Evolutionary conservation across 805 yeast species (phyloP).

Genomic region (Candida sonorensis): DNA sequence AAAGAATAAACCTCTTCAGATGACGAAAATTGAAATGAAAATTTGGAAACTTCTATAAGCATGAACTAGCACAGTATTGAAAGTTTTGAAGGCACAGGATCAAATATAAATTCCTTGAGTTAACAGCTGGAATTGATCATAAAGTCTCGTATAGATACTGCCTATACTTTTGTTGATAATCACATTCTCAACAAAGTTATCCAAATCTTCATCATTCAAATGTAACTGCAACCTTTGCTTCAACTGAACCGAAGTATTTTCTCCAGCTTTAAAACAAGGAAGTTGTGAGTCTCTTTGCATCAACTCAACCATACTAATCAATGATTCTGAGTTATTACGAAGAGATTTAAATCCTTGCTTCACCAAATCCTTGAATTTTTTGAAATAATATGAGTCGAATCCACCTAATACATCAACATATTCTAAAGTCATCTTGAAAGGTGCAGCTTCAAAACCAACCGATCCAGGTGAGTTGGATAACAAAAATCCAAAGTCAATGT

Average conservation of each 20-base stretch:
- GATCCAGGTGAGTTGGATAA: slow-evolving; percentile 95
- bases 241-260: slow-evolving; percentile 69
- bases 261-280: slow-evolving; percentile 90
- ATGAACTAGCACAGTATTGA: too few species aligned
- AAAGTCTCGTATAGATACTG: slow-evolving; percentile 82
- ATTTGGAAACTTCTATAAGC: too few species aligned
- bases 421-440: slow-evolving; percentile 86
- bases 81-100: slow-evolving; percentile 2
- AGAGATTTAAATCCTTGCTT: slow-evolving; percentile 70
- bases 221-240: slow-evolving; percentile 79
- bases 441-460: slow-evolving; percentile 96
- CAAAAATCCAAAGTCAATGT: slow-evolving; percentile 92
- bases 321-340: slow-evolving; percentile 64
- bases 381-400: slow-evolving; percentile 49
- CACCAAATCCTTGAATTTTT: slow-evolving; percentile 53
- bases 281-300: slow-evolving; percentile 88
- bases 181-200: slow-evolving; percentile 67
- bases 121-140: slow-evolving; percentile 89
- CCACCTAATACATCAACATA: slow-evolving; percentile 90
- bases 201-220: slow-evolving; percentile 64
- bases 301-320: slow-evolving; percentile 79
- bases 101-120: slow-evolving; percentile 91
- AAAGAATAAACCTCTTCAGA: too few species aligned
- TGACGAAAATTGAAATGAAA: too few species aligned
- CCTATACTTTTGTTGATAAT: slow-evolving; percentile 79